Evolutionary conservation across 345 rosid genomes (phyloP), one percentile per base, ranked within the genome.

Genomic region (Hibiscus trionum): DNA sequence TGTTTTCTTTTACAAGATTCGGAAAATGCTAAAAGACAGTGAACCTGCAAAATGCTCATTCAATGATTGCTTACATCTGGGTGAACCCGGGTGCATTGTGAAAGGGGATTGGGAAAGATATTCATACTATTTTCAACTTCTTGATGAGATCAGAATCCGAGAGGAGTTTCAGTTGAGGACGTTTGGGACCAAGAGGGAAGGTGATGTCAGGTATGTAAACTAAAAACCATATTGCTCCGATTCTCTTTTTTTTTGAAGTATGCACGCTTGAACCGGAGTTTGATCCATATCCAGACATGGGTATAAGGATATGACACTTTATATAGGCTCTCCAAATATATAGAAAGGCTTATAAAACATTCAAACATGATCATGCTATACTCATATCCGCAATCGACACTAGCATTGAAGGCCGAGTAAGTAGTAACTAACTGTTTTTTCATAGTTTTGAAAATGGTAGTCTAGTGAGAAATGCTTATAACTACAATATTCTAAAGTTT

Each of bases 161-260:
- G 96, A 91, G 72, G 93, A 87, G 74, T 91, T 90, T 84, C 96
- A 94, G 69, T 76, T 90, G 59, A 83, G 91, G 83, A 91, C 95
- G 61, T 94, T 83, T 72, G 98, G 97, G 58, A 91, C 98, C 80
- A 94, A 94, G 78, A 86, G 77, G 69, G 98, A 94, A 80, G 77
- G 85, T 17, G 96, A 88, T 76, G 90, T 94, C 19, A 91, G 97
- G 97, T 94, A 83, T 60, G 76, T 61, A 19, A 70, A 55, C 37
- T 42, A 46, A 69, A 35, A 47, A 59, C 6, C 11, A 57, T 24
- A 8, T 24, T 10, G 2, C 6, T 21, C 15, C 33, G 33, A 24
- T 6, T 53, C 11, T 53, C 17, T 52, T 50, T 5, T 21, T 14
- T 35, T 17, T 53, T 0, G 8, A 7, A 17, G 7, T 16, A 50